Percentiles rank a stretch among this genome's conserved stretches.
phyloP scores from a whole-genome alignment of 1,284 basidiomycete species.

The Fomitiporia mediterranea region DNA sequence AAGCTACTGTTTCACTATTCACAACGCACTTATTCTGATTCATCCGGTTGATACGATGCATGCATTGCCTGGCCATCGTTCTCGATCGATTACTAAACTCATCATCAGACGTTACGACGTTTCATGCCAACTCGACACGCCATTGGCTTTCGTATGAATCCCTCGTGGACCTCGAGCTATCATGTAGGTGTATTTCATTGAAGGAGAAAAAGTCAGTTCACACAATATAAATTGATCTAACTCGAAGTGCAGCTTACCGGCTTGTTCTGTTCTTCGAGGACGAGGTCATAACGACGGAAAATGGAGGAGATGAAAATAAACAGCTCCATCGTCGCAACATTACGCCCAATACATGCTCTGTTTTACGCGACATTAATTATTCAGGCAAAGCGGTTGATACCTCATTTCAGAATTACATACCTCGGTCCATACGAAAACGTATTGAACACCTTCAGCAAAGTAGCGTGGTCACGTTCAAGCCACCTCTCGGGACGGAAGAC shows the following conservation, averaged over 20 bases:
- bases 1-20: no score
- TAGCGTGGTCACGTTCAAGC: constrained; percentile 61
- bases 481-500: constrained; percentile 77
- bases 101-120: no score
- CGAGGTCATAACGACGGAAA: constrained; percentile 66
- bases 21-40: no score
- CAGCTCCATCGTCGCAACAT: constrained; percentile 71
- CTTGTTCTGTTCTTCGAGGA: constrained; percentile 53
- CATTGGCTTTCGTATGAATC: constrained; percentile 74
- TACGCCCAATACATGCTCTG: constrained; percentile 69
- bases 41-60: no score
- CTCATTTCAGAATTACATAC: background rate
- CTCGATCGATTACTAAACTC: no score
- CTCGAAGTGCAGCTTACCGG: constrained; percentile 39
- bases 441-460: constrained; percentile 68
- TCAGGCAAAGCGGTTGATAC: background rate
- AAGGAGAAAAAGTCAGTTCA: no score
- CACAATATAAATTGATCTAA: no score
- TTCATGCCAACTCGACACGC: constrained; percentile 63
- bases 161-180: constrained; percentile 68
- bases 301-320: constrained; percentile 71
- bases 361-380: background rate
- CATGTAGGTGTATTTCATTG: no score
- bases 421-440: constrained; percentile 66
- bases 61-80: no score